A percentile compares a stretch with the other conserved stretches of the same genome.
These are phyloP conservation scores for Starmerella stellata DNA, from an alignment of 805 yeast species.

Conservation along the genomic window DNA sequence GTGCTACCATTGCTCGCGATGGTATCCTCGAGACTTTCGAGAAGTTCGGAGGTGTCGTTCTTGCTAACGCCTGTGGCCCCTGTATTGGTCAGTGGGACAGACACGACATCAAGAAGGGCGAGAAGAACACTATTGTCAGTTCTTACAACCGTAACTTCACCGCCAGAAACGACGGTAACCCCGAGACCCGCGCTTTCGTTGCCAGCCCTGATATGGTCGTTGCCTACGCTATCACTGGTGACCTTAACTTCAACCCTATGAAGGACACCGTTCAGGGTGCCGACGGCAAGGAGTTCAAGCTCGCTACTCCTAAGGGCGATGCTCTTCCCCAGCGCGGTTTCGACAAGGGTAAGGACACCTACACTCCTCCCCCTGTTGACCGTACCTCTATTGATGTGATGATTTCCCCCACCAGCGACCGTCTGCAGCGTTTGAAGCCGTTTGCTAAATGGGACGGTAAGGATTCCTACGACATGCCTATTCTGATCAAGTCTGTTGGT, in stretches of 20 bases:
- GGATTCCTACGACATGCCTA: conserved; percentile 77
- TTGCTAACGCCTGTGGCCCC: conserved; percentile 98
- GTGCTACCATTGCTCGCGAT: conserved; percentile 95
- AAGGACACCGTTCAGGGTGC: conserved; percentile 75
- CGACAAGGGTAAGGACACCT: conserved; percentile 83
- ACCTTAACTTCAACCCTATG: conserved; percentile 87
- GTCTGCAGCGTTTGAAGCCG: conserved; percentile 87
- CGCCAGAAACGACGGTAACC: conserved; percentile 95
- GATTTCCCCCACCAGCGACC: conserved; percentile 80
- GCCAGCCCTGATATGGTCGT: conserved; percentile 95
- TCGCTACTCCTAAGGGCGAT: conserved; percentile 72
- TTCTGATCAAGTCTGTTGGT: conserved; percentile 87
- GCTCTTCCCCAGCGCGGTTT: conserved; percentile 83
- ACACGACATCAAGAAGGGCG: conserved; percentile 78
- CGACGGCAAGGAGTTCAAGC: conserved; percentile 78
- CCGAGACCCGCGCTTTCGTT: conserved; percentile 89
- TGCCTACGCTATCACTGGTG: conserved; percentile 91
- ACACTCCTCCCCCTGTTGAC: conserved; percentile 92
- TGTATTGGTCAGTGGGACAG: conserved; percentile 99
- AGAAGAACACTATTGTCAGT: conserved; percentile 89
- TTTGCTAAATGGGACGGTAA: conserved; percentile 94
- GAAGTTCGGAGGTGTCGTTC: conserved; percentile 81
- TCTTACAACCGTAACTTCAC: conserved; percentile 97
- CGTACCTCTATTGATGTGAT: conserved; percentile 55
- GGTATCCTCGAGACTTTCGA: conserved; percentile 77